Evolutionary conservation across 2,329 filamentous ascomycete genomes (phyloP), one percentile per base, ranked within the genome.

Genomic region (Pseudogymnoascus sp.): DNA sequence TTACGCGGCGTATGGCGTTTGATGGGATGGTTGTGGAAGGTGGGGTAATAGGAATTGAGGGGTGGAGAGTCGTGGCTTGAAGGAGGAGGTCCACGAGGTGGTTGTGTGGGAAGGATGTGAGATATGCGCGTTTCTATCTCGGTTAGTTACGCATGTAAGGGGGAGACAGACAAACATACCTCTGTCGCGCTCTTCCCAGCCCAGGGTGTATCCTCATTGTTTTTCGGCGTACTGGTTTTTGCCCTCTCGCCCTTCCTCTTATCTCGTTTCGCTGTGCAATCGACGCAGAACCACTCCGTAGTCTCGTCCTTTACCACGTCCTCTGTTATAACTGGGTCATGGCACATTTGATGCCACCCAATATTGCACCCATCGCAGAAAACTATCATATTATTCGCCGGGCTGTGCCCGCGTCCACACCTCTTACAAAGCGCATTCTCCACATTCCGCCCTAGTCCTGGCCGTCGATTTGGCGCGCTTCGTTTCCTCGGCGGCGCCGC

Each of bases 361-460:
- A 81, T 80, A 72, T 91, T 90, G 77, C 91, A 96, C 14, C 86
- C 86, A 75, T 93, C 89, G 76, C 91, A 96, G 74, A 93, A 91
- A 2, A 95, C 90, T 72, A 96, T 93, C 76, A 87, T 84, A 75
- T 95, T 95, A 68, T 79, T 85, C n/a, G 79, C 74, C 2, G 89
- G 87, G 70, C 88, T 90, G 67, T 89, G 83, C 8, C 89, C 86
- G 67, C 90, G 81, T 62, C 86, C 82, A 75, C 91, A 96, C 67
- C 84, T 82, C 69, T 86, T 87, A 77, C 90, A 95, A 34, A 89
- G 80, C 12, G 81, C 81, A 65, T 84, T 79, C 70, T 86, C 84
- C 66, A 56, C 50, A 18, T 28, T 56, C 25, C 50, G 25, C 28
- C 50, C 50, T 12, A 10, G 31, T 10, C 31, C 31, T 70, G 81